Base-by-base conservation (phyloP, 371 early-diverging fungal species). In the Chytridiales sp. region DNA sequence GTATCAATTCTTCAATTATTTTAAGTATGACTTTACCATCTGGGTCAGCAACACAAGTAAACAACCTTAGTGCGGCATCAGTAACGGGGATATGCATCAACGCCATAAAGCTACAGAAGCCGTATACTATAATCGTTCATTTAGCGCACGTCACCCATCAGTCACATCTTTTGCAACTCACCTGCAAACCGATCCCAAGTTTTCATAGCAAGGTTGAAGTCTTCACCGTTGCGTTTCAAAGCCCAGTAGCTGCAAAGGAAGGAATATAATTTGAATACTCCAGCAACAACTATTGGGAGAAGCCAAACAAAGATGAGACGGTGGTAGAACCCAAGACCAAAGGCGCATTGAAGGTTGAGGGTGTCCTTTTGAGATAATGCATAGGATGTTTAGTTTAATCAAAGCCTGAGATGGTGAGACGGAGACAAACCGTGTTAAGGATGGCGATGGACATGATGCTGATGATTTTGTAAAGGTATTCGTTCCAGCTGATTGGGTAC, bases 341-440 rank as follows among this genome's bases (percentile, higher is more conserved):
- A 62, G 24, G 63, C 63, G 22, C 63, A 62, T 62, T 62, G 63
- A 11, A 62, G 44, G 30, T 62, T 62, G 22, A 62, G 38, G 43
- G 55, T 56, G 38, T 62, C 63, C 61, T 61, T 27, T 46, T 9
- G 44, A 26, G 5, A 0, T 32, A n/a, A 0, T 50, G 32, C 0
- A 11, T 1, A 19, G 21, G 15, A 59, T 38, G 22, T 27, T 1
- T 11, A n/a, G n/a, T n/a, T n/a, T n/a, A n/a, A n/a, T n/a, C n/a
- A n/a, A n/a, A n/a, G n/a, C n/a, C n/a, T n/a, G n/a, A n/a, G n/a
- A n/a, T n/a, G n/a, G 61, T 15, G 54, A 30, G 22, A n/a, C 24
- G 22, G 2, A 46, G 29, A 19, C 36, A 4, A 26, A 61, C 61
- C 40, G 63, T 62, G 39, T 62, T 62, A 9, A 62, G 46, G 49